Percentiles rank a stretch among this genome's conserved stretches.
Conservation (phyloP, 164 flowering plant genomes). For the Pachysandra terminalis region DNA sequence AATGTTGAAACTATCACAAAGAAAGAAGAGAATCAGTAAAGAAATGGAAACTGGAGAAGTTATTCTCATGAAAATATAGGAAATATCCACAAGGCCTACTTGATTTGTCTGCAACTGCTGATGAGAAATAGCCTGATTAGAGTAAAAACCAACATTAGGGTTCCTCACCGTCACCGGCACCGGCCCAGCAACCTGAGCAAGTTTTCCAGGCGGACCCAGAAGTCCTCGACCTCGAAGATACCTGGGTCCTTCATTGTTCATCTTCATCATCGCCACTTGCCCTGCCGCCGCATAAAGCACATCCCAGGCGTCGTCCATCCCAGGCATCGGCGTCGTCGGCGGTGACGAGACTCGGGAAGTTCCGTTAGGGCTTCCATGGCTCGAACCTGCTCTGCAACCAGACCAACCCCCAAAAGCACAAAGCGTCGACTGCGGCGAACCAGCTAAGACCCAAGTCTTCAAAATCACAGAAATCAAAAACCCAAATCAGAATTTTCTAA, state of each 20-base stretch:
- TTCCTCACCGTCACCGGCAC: too few species aligned
- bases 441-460: conserved; percentile 37
- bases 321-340: conserved; percentile 25
- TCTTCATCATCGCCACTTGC: conserved; percentile 52
- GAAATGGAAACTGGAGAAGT: not conserved
- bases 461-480: not conserved
- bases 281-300: conserved; percentile 64
- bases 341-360: conserved; percentile 37
- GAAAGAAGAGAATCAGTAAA: not conserved
- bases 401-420: conserved; percentile 40
- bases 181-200: conserved; percentile 19
- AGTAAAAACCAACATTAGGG: conserved; percentile 16
- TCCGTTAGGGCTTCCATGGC: conserved; percentile 51
- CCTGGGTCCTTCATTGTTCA: conserved; percentile 27
- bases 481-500: conserved; percentile 10
- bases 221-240: conserved; percentile 25
- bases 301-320: conserved; percentile 44
- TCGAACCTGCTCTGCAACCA: conserved; percentile 35
- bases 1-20: conserved; percentile 38
- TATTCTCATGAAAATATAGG: not conserved
- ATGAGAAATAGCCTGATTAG: conserved; percentile 29
- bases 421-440: conserved; percentile 74
- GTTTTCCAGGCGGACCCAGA: conserved; percentile 29
- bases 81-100: conserved; percentile 18
- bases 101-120: conserved; percentile 39